Conservation (phyloP, 495 filamentous ascomycete species). For the Penicillium crystallinum region DNA sequence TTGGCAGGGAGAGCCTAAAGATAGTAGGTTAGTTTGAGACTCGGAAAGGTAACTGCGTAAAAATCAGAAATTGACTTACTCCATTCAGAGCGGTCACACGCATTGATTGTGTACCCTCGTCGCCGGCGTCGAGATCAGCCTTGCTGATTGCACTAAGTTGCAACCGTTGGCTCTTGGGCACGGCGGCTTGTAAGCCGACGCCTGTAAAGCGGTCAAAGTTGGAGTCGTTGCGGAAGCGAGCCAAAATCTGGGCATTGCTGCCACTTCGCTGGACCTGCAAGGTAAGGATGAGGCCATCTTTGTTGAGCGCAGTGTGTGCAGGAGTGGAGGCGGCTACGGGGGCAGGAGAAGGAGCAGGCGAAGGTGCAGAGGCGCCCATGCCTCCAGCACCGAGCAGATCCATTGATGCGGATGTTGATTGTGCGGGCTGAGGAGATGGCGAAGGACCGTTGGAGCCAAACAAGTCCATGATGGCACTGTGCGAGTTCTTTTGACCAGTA, state of each 20-base stretch:
- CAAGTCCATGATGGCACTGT: slow-evolving; percentile 83
- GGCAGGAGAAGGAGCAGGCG: slow-evolving; percentile 32
- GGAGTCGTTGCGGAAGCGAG: slow-evolving; percentile 75
- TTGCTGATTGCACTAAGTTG: slow-evolving; percentile 83
- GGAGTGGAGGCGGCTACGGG: slow-evolving; percentile 35
- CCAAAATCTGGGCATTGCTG: slow-evolving; percentile 64
- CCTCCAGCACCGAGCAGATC: slow-evolving; percentile 42
- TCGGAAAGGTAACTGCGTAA: background rate
- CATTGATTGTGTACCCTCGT: slow-evolving; percentile 85
- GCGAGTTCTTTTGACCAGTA: slow-evolving; percentile 44
- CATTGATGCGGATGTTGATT: slow-evolving; percentile 40
- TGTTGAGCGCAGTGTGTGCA: slow-evolving; percentile 71
- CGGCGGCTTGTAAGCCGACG: slow-evolving; percentile 85
- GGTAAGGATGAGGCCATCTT: slow-evolving; percentile 74
- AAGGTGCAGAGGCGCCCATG: slow-evolving; percentile 40
- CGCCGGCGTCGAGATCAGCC: slow-evolving; percentile 65
- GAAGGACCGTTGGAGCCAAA: slow-evolving; percentile 47
- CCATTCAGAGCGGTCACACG: slow-evolving; percentile 76
- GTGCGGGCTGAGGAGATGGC: slow-evolving; percentile 30
- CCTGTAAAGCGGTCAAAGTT: slow-evolving; percentile 57
- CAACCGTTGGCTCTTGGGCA: slow-evolving; percentile 90
- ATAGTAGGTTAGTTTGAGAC: slow-evolving; percentile 4
- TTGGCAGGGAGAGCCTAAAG: slow-evolving; percentile 57
- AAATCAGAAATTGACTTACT: slow-evolving; percentile 55
- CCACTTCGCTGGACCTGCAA: slow-evolving; percentile 77